phyloP scores from a whole-genome alignment of 495 filamentous ascomycete species.

The Neurospora sp. region DNA sequence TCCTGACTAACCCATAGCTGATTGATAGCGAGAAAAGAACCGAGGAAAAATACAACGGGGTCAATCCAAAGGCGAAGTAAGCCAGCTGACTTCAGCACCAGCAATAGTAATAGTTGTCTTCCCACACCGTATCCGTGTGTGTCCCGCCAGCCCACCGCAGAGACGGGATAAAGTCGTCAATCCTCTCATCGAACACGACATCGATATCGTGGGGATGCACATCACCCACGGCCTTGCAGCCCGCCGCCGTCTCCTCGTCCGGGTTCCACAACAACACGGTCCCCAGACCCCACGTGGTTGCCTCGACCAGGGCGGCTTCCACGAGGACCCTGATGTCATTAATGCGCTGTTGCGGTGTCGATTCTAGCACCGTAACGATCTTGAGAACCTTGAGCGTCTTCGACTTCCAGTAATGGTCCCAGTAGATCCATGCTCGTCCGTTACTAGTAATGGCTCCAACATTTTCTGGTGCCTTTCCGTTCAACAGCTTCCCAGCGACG shows the following conservation, averaged over 20 bases:
- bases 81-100: conserved; percentile 53
- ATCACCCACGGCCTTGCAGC: conserved; percentile 28
- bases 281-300: conserved; percentile 26
- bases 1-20: background rate
- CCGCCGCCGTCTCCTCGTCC: conserved; percentile 13
- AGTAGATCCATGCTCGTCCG: conserved; percentile 57
- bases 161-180: conserved; percentile 33
- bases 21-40: background rate
- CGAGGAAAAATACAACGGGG: background rate
- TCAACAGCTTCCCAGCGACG: conserved; percentile 39
- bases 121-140: conserved; percentile 55
- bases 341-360: conserved; percentile 29
- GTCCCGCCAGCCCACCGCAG: conserved; percentile 36
- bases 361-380: conserved; percentile 46
- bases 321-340: conserved; percentile 46
- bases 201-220: conserved; percentile 26
- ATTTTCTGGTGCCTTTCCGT: conserved; percentile 35
- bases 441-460: conserved; percentile 49
- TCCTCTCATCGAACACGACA: conserved; percentile 30
- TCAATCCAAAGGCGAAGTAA: background rate
- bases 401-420: conserved; percentile 35
- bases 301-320: conserved; percentile 30
- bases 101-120: conserved; percentile 76
- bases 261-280: conserved; percentile 41
- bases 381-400: conserved; percentile 71